Conservation (phyloP, 768 basidiomycete species). For the Suillus alpinus region DNA sequence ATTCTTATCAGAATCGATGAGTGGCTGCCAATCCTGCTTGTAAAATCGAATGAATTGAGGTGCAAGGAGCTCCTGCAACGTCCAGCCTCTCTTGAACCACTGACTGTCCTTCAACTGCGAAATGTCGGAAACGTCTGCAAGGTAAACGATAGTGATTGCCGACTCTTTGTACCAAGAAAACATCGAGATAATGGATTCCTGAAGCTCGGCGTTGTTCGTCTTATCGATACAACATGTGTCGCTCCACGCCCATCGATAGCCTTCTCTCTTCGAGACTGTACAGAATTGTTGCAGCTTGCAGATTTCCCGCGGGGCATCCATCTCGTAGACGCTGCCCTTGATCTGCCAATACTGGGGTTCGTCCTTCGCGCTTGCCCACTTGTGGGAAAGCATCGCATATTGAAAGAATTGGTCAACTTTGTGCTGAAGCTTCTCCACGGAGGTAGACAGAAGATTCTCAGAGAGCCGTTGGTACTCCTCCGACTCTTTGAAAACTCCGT, state of each 20-base stretch:
- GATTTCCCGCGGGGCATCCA: background rate
- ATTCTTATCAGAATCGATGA: background rate
- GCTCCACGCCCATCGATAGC: constrained; percentile 29
- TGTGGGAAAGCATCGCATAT: constrained; percentile 10
- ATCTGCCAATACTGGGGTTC: constrained; percentile 7
- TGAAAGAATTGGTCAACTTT: constrained; percentile 10
- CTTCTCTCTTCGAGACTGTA: constrained; percentile 25
- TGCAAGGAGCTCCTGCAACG: constrained; percentile 28
- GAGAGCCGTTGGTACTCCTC: background rate
- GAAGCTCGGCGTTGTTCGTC: constrained; percentile 18
- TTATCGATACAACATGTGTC: constrained; percentile 30
- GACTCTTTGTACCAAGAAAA: constrained; percentile 26
- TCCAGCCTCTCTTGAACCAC: constrained; percentile 22
- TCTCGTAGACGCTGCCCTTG: constrained; percentile 14
- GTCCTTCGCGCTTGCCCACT: constrained; percentile 12
- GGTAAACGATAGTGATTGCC: constrained; percentile 27
- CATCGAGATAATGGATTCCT: constrained; percentile 30
- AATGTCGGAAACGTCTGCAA: constrained; percentile 25
- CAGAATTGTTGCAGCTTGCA: constrained; percentile 29
- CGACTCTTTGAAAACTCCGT: constrained; percentile 1
- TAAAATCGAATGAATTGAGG: constrained; percentile 23
- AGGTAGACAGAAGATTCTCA: background rate
- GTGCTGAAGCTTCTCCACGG: background rate
- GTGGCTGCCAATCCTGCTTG: constrained; percentile 20
- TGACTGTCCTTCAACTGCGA: constrained; percentile 22